A percentile compares a stretch with the other conserved stretches of the same genome.
phyloP scores from a whole-genome alignment of 1,284 basidiomycete species.

The Anthracocystis walkeri region DNA sequence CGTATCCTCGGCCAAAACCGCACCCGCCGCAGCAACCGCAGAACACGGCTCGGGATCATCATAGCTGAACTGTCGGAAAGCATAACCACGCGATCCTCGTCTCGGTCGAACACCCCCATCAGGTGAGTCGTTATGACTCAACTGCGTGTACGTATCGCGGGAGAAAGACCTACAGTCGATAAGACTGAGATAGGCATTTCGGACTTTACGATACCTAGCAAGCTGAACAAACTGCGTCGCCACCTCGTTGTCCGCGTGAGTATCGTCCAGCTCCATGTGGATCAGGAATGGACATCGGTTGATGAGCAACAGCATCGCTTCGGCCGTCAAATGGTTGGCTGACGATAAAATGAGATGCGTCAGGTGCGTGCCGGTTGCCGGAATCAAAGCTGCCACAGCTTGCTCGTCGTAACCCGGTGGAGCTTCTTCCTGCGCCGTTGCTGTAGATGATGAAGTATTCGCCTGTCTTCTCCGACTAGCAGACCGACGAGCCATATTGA shows the following conservation, averaged over 20 bases:
- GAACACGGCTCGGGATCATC: constrained; percentile 37
- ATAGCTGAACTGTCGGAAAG: constrained; percentile 39
- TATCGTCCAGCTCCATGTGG: constrained; percentile 61
- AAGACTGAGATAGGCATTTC: constrained; percentile 51
- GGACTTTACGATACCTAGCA: constrained; percentile 38
- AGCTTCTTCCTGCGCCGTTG: constrained; percentile 16
- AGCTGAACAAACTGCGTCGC: constrained; percentile 53
- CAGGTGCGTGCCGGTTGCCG: constrained; percentile 75
- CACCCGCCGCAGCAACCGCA: background rate
- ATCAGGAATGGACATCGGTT: constrained; percentile 45
- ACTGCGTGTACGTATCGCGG: constrained; percentile 31
- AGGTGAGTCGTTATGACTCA: constrained; percentile 22
- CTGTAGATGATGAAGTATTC: too few relatives aligned
- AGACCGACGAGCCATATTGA: constrained; percentile 31
- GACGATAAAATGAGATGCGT: constrained; percentile 80
- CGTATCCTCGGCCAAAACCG: background rate
- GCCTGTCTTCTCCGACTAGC: constrained; percentile 35
- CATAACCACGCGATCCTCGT: constrained; percentile 32
- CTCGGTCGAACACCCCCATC: constrained; percentile 41
- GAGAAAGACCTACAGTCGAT: constrained; percentile 57
- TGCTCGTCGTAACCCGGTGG: constrained; percentile 29
- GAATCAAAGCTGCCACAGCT: constrained; percentile 41
- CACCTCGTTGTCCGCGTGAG: constrained; percentile 45
- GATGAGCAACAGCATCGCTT: constrained; percentile 47
- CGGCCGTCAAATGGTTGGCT: constrained; percentile 29